phyloP scores from a whole-genome alignment of 2,329 filamentous ascomycete species.

The Penicillium sp. region DNA sequence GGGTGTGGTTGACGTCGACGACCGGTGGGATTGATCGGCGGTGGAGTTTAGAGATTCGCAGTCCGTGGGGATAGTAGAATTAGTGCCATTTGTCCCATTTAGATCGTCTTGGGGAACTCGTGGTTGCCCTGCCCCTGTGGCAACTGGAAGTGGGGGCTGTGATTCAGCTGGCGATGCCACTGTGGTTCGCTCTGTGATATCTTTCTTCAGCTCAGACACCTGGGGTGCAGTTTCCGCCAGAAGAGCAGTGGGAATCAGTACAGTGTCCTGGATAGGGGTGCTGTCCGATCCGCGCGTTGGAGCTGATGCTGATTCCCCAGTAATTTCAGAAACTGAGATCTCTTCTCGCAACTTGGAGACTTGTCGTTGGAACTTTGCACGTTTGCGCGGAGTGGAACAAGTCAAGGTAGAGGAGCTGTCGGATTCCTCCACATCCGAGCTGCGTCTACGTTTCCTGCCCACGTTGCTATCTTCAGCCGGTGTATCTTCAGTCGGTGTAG shows the following conservation, averaged over 20 bases:
- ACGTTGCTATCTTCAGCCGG: conserved; percentile 14
- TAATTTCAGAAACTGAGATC: conserved; percentile 32
- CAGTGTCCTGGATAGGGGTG: conserved; percentile 9
- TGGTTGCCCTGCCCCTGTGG: background rate
- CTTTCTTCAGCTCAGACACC: conserved; percentile 14
- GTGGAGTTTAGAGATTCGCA: conserved; percentile 28
- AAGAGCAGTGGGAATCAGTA: background rate
- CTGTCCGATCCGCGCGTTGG: conserved; percentile 10
- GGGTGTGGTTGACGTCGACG: conserved; percentile 36
- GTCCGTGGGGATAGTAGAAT: conserved; percentile 17
- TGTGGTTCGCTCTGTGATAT: conserved; percentile 10
- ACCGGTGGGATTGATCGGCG: conserved; percentile 32
- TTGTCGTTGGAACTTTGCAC: conserved; percentile 33
- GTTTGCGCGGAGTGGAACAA: conserved; percentile 32
- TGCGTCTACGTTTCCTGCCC: conserved; percentile 30
- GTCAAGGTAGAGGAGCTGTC: conserved; percentile 21
- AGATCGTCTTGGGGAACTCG: conserved; percentile 1
- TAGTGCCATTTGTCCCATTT: conserved; percentile 6
- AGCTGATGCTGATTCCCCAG: conserved; percentile 21
- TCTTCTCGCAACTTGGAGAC: conserved; percentile 39
- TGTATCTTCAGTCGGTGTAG: background rate
- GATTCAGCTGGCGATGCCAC: conserved; percentile 10
- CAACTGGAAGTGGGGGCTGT: conserved; percentile 3
- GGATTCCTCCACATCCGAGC: conserved; percentile 29
- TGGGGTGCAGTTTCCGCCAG: conserved; percentile 2